Evolutionary conservation across 345 rosid genomes (phyloP), one percentile per base, ranked within the genome.

Genomic region (Hibiscus mutabilis): DNA sequence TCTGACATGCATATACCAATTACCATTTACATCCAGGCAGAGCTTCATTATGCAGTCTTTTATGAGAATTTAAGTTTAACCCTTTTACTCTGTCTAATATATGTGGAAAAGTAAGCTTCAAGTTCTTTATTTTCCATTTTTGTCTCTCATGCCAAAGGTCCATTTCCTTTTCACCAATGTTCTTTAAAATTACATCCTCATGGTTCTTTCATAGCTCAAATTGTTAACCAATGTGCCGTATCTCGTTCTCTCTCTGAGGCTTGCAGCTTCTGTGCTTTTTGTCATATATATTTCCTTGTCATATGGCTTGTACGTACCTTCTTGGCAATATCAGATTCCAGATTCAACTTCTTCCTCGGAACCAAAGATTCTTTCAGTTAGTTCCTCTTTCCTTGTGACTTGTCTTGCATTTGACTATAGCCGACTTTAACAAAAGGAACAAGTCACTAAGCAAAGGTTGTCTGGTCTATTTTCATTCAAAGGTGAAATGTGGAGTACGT

Each of bases 401-500:
- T 47, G n/a, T 46, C 53, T 69, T 64, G 12, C 12, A n/a, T 33
- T 58, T 4, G 6, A 44, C 7, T 13, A 71, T 6, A 13, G 22
- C 16, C 0, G 8, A 29, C 42, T 37, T 63, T 58, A 47, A n/a
- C 13, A 35, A 33, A 31, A 21, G n/a, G 25, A 29, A 46, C 19
- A 25, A 35, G 18, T 24, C 29, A 53, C 55, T 35, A 19, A 53
- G 15, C 66, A 4, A 6, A 58, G 49, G n/a, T 58, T 31, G 22
- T 47, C 4, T 68, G 25, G 24, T 46, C 65, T 18, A 19, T 49
- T 73, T 74, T 29, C 76, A 24, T 71, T 70, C n/a, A 60, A 78
- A 93, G 87, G 98, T 93, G 61, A 87, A 87, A 78, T 93, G 98
- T 44, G 91, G 84, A 59, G 86, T 84, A 65, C 75, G 92, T 62